Percentiles rank a stretch among this genome's conserved stretches.
Conservation (phyloP, 148 eudicot species). For the Spergularia bocconei region DNA sequence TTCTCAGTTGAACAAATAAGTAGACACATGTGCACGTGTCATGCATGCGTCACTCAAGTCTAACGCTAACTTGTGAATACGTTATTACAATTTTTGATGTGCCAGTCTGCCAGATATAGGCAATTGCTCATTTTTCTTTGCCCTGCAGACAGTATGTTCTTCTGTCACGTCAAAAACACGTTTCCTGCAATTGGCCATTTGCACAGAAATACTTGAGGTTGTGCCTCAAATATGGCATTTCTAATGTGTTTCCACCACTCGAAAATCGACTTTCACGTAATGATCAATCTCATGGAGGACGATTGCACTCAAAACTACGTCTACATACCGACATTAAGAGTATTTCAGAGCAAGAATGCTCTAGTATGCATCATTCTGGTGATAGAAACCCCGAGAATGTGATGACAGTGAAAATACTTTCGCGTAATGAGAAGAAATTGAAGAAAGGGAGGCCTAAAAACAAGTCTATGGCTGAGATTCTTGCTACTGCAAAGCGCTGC, state of each 20-base stretch:
- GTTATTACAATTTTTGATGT: too few species aligned
- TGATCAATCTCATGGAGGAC: not conserved
- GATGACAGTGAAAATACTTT: not conserved
- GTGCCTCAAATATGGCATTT: slow-evolving; percentile 22
- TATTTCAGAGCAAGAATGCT: too few species aligned
- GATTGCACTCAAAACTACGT: too few species aligned
- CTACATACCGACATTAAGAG: too few species aligned
- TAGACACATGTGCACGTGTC: too few species aligned
- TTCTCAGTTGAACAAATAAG: too few species aligned
- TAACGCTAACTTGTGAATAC: too few species aligned
- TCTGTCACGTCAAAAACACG: slow-evolving; percentile 21
- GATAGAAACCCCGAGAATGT: too few species aligned
- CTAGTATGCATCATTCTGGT: too few species aligned
- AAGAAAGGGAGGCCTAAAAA: slow-evolving; percentile 22
- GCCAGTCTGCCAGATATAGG: too few species aligned
- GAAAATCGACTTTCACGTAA: slow-evolving; percentile 10
- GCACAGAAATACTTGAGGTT: slow-evolving; percentile 23
- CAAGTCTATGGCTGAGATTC: slow-evolving; percentile 28
- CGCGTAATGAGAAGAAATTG: not conserved
- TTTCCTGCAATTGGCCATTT: slow-evolving; percentile 28
- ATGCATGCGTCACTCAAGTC: too few species aligned
- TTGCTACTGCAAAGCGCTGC: slow-evolving; percentile 30
- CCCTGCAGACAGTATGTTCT: slow-evolving; percentile 27
- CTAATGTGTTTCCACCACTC: slow-evolving; percentile 27
- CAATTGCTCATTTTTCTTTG: not conserved